Conservation (phyloP, 306 rosid genomes). For the Malus orientalis region DNA sequence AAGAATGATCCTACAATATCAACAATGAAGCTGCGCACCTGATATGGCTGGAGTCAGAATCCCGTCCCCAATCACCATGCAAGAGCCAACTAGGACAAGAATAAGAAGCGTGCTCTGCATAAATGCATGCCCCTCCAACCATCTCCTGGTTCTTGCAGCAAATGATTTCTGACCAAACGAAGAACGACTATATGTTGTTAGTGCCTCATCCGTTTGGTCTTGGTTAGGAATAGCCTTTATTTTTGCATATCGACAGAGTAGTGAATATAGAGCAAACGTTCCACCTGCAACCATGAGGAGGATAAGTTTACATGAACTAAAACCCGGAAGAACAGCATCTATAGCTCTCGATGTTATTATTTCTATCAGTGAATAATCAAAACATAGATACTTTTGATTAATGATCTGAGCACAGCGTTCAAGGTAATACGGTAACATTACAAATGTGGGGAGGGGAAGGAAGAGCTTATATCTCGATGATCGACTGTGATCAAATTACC, state of each 20-base stretch:
- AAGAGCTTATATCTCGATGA: constrained; percentile 22
- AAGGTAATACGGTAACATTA: not conserved
- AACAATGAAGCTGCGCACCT: constrained; percentile 33
- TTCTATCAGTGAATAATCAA: not conserved
- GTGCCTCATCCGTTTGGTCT: constrained; percentile 90
- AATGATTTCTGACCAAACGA: constrained; percentile 70
- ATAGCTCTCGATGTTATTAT: not conserved
- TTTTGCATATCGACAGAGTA: constrained; percentile 94
- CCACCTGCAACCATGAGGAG: constrained; percentile 51
- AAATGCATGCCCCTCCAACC: constrained; percentile 59
- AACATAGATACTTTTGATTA: not conserved
- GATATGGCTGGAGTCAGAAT: constrained; percentile 98
- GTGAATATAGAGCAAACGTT: constrained; percentile 90
- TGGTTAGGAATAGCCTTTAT: constrained; percentile 85
- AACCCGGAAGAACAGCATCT: not conserved
- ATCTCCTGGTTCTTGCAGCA: constrained; percentile 86
- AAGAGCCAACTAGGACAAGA: constrained; percentile 91
- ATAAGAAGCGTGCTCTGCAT: constrained; percentile 65
- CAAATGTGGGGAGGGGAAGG: not conserved
- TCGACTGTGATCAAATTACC: constrained; percentile 37
- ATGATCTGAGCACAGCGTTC: not conserved
- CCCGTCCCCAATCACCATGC: constrained; percentile 97
- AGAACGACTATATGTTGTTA: constrained; percentile 82
- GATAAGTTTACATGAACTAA: constrained; percentile 1
- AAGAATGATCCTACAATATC: not conserved